A percentile compares a stretch with the other conserved stretches of the same genome.
phyloP scores from a whole-genome alignment of 2,329 filamentous ascomycete species.

The Microdochium paspali region DNA sequence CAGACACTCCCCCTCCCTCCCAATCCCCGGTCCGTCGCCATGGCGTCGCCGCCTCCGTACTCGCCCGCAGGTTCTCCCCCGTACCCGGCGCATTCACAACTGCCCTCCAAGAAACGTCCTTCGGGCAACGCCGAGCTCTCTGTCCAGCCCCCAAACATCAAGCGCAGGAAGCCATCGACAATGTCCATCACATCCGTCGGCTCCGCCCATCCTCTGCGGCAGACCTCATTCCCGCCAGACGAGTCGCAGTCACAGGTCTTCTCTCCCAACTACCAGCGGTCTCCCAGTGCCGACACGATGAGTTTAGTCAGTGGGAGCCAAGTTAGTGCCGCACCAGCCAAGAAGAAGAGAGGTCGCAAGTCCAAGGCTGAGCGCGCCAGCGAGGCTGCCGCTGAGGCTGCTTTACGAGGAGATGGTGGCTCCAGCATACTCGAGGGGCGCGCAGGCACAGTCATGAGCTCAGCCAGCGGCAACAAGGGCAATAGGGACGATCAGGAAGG shows the following conservation, averaged over 20 bases:
- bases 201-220: conserved; percentile 61
- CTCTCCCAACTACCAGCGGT: conserved; percentile 48
- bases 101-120: conserved; percentile 54
- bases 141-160: conserved; percentile 37
- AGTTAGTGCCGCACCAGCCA: conserved; percentile 34
- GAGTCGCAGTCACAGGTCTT: conserved; percentile 25
- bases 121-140: conserved; percentile 44
- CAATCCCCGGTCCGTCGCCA: conserved; percentile 13
- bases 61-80: conserved; percentile 47
- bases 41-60: conserved; percentile 48
- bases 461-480: conserved; percentile 23
- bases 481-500: conserved; percentile 44
- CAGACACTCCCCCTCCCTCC: neutral
- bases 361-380: conserved; percentile 45
- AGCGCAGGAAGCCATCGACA: conserved; percentile 63
- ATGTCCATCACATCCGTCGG: conserved; percentile 42
- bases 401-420: conserved; percentile 24
- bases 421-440: conserved; percentile 31
- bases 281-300: conserved; percentile 53
- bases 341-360: conserved; percentile 54
- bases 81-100: conserved; percentile 37
- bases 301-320: conserved; percentile 54
- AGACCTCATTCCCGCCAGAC: conserved; percentile 72
- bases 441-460: conserved; percentile 32
- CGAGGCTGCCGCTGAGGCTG: conserved; percentile 34